These are phyloP conservation scores for Corchorus olitorius DNA, from an alignment of 345 rosid species.

Conservation along the genomic window DNA sequence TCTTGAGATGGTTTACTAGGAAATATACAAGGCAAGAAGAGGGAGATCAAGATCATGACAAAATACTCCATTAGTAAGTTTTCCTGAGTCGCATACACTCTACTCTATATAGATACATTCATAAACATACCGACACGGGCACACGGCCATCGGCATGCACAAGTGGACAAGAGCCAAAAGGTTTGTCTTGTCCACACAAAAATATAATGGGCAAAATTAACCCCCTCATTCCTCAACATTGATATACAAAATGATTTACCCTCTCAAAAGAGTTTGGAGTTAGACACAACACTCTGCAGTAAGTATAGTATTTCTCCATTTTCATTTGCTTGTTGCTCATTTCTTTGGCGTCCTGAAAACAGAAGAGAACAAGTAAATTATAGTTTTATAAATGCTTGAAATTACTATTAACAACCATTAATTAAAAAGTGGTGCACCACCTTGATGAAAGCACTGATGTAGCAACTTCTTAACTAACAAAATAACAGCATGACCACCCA, in stretches of 20 bases:
- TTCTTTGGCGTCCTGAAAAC: slow-evolving; percentile 11
- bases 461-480: background rate
- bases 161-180: background rate
- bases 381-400: background rate
- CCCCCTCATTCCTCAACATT: background rate
- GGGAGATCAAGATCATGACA: background rate
- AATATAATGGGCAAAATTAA: background rate
- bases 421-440: background rate
- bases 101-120: no score
- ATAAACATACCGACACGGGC: background rate
- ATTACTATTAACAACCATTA: background rate
- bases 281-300: background rate
- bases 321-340: background rate
- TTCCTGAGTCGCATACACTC: background rate
- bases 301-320: background rate
- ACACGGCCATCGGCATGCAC: background rate
- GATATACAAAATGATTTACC: background rate
- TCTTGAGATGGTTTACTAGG: background rate
- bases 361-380: background rate
- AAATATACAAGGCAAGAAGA: background rate
- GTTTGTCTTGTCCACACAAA: background rate
- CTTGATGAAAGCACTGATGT: background rate
- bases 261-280: background rate
- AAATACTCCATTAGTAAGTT: background rate
- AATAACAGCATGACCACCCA: background rate